phyloP scores from a whole-genome alignment of 1,284 basidiomycete genomes.

The Hemileia vastatrix region DNA sequence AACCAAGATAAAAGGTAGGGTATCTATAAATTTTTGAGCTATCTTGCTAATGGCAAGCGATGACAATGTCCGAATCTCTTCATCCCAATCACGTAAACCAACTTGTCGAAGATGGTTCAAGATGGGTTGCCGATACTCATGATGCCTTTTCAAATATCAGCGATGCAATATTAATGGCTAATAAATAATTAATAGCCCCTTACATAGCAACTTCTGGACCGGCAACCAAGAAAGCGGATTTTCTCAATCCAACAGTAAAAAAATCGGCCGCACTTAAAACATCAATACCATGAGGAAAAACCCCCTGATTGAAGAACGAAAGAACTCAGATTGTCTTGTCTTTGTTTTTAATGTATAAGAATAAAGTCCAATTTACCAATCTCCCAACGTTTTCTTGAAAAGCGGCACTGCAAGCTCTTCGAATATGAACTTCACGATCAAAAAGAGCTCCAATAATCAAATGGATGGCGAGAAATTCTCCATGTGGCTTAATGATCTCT shows the following conservation, averaged over 20 bases:
- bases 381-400: constrained; percentile 96
- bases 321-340: too few species aligned
- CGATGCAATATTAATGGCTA: constrained; percentile 5
- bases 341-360: too few species aligned
- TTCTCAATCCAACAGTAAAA: constrained; percentile 75
- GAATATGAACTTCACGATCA: constrained; percentile 87
- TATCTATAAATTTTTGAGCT: constrained; percentile 58
- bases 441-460: constrained; percentile 71
- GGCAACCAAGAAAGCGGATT: constrained; percentile 71
- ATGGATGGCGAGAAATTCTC: constrained; percentile 62
- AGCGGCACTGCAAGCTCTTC: constrained; percentile 93
- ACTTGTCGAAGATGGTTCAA: constrained; percentile 65
- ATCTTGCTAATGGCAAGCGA: constrained; percentile 61
- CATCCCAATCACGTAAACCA: constrained; percentile 82
- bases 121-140: constrained; percentile 60
- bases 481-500: too few species aligned
- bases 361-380: too few species aligned
- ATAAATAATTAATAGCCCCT: constrained; percentile 41
- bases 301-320: too few species aligned
- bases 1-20: too few species aligned
- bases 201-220: constrained; percentile 79
- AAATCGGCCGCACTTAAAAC: constrained; percentile 87
- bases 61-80: constrained; percentile 66
- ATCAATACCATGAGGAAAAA: constrained; percentile 89
- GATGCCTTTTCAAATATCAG: constrained; percentile 40